phyloP scores from a whole-genome alignment of 2,329 filamentous ascomycete genomes.

The Calonectria leucothoes region DNA sequence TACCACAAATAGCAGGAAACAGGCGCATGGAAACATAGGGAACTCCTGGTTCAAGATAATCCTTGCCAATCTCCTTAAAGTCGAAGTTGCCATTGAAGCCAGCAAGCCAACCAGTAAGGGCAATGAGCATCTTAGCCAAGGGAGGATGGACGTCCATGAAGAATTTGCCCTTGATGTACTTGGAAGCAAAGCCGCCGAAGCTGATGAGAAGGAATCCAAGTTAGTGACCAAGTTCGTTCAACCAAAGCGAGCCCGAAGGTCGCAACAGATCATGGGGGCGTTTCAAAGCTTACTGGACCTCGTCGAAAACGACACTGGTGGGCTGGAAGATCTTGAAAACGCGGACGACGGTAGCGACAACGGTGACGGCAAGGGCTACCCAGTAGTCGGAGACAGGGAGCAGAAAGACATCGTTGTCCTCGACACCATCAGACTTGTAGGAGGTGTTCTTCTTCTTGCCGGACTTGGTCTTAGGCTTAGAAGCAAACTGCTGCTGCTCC shows the following conservation, averaged over 20 bases:
- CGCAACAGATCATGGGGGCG: not conserved
- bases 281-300: constrained; percentile 85
- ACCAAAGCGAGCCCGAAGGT: not conserved
- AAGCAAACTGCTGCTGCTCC: constrained; percentile 22
- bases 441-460: constrained; percentile 57
- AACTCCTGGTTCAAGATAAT: constrained; percentile 93
- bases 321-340: constrained; percentile 97
- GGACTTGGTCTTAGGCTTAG: constrained; percentile 27
- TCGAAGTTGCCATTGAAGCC: constrained; percentile 97
- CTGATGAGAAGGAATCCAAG: constrained; percentile 57
- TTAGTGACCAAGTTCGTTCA: constrained; percentile 25
- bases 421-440: constrained; percentile 83
- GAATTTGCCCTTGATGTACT: constrained; percentile 99
- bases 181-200: constrained; percentile 97
- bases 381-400: constrained; percentile 88
- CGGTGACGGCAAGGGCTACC: constrained; percentile 76
- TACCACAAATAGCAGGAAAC: constrained; percentile 89
- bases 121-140: constrained; percentile 95
- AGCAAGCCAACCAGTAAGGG: constrained; percentile 92
- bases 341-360: constrained; percentile 82
- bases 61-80: constrained; percentile 99
- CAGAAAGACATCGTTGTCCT: constrained; percentile 91
- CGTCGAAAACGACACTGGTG: constrained; percentile 96
- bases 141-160: constrained; percentile 99
- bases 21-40: constrained; percentile 98